These are phyloP conservation scores for Excoecaria agallocha DNA, from an alignment of 345 rosid species.

Conservation along the genomic window DNA sequence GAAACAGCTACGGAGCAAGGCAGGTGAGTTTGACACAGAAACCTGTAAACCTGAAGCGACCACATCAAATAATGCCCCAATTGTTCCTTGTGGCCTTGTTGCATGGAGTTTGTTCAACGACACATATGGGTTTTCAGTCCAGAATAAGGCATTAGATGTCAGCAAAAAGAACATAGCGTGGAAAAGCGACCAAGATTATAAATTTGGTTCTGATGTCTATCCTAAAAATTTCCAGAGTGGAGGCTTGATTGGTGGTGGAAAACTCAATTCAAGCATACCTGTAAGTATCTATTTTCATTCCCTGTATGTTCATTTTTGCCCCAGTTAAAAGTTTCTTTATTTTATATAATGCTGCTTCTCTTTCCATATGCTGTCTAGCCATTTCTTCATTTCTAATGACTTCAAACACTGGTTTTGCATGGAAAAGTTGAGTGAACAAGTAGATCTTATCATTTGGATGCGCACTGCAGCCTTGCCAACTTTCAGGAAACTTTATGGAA, in stretches of 20 bases:
- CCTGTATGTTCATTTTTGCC: background rate
- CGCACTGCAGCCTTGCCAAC: constrained; percentile 58
- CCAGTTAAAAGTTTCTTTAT: background rate
- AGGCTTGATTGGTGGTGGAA: constrained; percentile 42
- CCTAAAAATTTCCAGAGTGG: constrained; percentile 47
- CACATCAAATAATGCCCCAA: constrained; percentile 18
- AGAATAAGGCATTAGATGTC: constrained; percentile 25
- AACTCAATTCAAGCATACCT: constrained; percentile 37
- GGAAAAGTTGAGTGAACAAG: constrained; percentile 55
- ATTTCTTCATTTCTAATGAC: background rate
- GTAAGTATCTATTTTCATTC: constrained; percentile 19
- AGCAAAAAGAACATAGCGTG: constrained; percentile 42
- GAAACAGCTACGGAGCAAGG: constrained; percentile 42
- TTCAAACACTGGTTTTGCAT: constrained; percentile 7
- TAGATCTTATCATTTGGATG: constrained; percentile 62
- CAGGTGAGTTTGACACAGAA: constrained; percentile 18
- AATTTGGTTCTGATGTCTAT: constrained; percentile 48
- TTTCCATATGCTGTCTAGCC: background rate
- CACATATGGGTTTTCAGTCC: constrained; percentile 35
- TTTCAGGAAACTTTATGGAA: constrained; percentile 57
- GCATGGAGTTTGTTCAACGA: constrained; percentile 56
- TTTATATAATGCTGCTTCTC: background rate
- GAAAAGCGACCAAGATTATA: constrained; percentile 42
- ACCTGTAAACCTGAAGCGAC: constrained; percentile 50
- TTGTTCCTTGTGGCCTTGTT: constrained; percentile 51